Evolutionary conservation across 108 stramenopile genomes (phyloP).

Genomic region (Aurantiochytrium sp.): DNA sequence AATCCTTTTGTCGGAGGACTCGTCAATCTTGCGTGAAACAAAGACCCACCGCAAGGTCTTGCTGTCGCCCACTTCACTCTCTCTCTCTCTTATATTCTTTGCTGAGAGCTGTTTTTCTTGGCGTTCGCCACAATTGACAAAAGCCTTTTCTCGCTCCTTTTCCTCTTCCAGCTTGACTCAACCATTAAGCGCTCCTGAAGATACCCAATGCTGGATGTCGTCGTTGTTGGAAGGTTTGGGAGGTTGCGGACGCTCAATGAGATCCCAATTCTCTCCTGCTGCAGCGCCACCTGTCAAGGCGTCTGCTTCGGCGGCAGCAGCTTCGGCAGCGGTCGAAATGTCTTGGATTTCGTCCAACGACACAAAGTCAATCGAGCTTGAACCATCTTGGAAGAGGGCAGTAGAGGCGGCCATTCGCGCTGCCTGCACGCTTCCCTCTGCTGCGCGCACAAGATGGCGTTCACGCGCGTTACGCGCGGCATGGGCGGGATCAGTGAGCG

Average conservation of each 20-base stretch:
- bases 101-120: too few species aligned
- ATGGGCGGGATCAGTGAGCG: too few species aligned
- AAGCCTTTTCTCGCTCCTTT: too few species aligned
- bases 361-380: neutral
- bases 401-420: neutral
- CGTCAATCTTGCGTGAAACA: too few species aligned
- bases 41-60: too few species aligned
- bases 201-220: neutral
- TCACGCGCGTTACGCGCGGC: neutral
- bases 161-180: neutral
- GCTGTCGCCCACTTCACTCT: too few species aligned
- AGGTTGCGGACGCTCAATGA: neutral
- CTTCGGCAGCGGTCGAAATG: neutral
- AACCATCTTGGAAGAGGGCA: neutral
- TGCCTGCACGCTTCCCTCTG: neutral
- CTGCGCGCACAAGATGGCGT: neutral
- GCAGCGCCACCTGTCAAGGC: neutral
- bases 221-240: conserved; percentile 12
- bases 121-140: too few species aligned
- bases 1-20: too few species aligned
- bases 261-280: neutral
- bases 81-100: too few species aligned
- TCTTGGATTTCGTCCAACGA: neutral
- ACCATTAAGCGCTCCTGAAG: neutral
- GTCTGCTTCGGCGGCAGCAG: too few species aligned